Evolutionary conservation across 129 eudicot species (phyloP), one percentile per base, ranked within the genome.

Genomic region (Escallonia herrerae): DNA sequence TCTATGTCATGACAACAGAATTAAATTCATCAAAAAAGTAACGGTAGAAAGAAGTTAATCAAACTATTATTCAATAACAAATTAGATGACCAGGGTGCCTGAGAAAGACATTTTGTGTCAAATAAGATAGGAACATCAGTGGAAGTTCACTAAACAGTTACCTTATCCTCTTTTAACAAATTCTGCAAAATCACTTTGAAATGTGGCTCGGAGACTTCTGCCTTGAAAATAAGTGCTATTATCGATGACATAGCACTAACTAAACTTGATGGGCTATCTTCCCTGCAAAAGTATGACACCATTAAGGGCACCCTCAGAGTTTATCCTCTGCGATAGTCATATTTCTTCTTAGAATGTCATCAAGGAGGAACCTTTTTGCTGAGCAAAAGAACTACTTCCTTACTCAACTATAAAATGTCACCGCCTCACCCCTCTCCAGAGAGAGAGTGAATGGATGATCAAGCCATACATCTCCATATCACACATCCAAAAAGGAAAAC

Each of bases 141-240:
- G 33, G 1, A 22, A 22, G 33, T 60, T 56, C 64, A 58, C 53
- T 22, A 39, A n/a, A 33, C 56, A 69, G n/a, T 69, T 73, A 88
- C 99, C 96, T 83, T 83, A 49, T 55, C 79, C 41, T 83, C 90
- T 74, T 77, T 83, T 51, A 81, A 59, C 70, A 93, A 84, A 76
- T 81, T 86, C 57, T 66, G 95, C 75, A 93, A 75, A 72, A 80
- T 76, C 68, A 86, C 87, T 67, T 83, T 86, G 45, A 89, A 56
- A 65, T 88, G 91, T 46, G 84, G 77, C 65, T 85, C 90, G 72
- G 84, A 79, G 47, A 76, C 68, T 72, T 85, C 78, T 76, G 89
- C 96, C 62, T 85, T 78, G 67, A 89, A 64, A 64, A 88, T 77
- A 49, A 58, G 83, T 47, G 89, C 66, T 78, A 93, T 83, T 64